These are phyloP conservation scores for Arabis alpina DNA, from an alignment of 345 rosid species.

Conservation along the genomic window DNA sequence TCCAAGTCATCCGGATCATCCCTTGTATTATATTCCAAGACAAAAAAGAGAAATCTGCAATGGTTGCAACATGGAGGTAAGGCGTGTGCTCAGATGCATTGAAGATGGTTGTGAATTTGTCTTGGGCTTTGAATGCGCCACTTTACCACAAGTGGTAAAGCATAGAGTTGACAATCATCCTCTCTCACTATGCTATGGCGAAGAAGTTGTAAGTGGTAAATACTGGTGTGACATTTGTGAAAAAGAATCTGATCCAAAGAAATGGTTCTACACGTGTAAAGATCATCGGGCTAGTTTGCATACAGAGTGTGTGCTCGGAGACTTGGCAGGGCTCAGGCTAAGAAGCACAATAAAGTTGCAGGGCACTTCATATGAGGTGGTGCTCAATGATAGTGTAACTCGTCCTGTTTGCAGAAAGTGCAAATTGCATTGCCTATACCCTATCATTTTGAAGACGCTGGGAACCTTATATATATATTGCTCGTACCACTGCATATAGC, in stretches of 20 bases:
- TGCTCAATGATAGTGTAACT: too few species aligned
- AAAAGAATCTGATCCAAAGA: too few species aligned
- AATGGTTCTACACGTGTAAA: too few species aligned
- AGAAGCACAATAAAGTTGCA: too few species aligned
- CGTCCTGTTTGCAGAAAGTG: too few species aligned
- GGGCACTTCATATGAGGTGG: too few species aligned
- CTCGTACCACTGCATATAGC: too few species aligned
- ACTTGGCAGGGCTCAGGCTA: too few species aligned
- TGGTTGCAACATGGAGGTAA: not conserved
- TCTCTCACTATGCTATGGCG: constrained; percentile 14
- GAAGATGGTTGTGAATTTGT: not conserved
- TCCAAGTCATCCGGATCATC: constrained; percentile 3
- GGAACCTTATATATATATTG: too few species aligned
- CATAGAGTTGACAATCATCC: constrained; percentile 17
- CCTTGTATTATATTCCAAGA: not conserved
- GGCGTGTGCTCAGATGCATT: not conserved
- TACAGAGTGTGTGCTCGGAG: not conserved
- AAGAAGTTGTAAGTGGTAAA: not conserved
- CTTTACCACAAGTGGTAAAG: constrained; percentile 13
- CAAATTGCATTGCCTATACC: too few species aligned
- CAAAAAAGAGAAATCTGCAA: not conserved
- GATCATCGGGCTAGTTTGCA: too few species aligned
- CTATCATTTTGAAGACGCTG: too few species aligned
- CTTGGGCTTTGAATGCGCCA: not conserved
- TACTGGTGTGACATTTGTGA: constrained; percentile 28